phyloP scores from a whole-genome alignment of 306 rosid genomes.

The Phaseolus lunatus region DNA sequence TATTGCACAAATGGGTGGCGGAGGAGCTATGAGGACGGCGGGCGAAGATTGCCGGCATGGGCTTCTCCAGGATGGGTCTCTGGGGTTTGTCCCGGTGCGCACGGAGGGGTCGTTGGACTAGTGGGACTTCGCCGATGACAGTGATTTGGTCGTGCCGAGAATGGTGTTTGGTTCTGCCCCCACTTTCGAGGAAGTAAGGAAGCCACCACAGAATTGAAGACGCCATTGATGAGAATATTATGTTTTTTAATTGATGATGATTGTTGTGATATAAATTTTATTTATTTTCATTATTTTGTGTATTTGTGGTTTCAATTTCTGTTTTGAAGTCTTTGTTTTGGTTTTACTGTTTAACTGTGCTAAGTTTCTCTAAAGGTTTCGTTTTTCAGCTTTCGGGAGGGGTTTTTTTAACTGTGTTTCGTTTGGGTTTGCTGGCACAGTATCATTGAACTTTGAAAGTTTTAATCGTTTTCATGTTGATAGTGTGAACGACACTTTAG shows the following conservation, averaged over 20 bases:
- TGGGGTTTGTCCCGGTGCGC: conserved; percentile 49
- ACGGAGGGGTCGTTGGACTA: conserved; percentile 54
- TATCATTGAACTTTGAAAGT: neutral
- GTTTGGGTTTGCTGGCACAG: neutral
- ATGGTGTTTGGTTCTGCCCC: conserved; percentile 69
- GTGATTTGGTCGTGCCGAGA: conserved; percentile 66
- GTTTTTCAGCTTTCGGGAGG: neutral
- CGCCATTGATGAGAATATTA: conserved; percentile 68
- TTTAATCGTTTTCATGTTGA: neutral
- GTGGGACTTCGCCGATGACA: conserved; percentile 68
- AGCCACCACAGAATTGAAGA: conserved; percentile 77
- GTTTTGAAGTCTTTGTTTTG: neutral
- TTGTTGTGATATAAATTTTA: neutral
- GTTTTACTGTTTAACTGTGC: neutral
- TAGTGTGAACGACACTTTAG: neutral
- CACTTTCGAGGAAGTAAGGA: conserved; percentile 66
- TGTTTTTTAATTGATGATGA: no score
- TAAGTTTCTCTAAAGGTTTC: neutral
- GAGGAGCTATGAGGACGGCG: conserved; percentile 69
- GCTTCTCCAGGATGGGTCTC: conserved; percentile 42
- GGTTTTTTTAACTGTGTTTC: neutral
- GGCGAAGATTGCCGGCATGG: conserved; percentile 67
- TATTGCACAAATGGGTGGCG: conserved; percentile 70
- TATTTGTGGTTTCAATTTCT: neutral
- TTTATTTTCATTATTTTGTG: neutral